Base-by-base conservation (phyloP, 768 basidiomycete species). In the Calocybe gangraenosa region DNA sequence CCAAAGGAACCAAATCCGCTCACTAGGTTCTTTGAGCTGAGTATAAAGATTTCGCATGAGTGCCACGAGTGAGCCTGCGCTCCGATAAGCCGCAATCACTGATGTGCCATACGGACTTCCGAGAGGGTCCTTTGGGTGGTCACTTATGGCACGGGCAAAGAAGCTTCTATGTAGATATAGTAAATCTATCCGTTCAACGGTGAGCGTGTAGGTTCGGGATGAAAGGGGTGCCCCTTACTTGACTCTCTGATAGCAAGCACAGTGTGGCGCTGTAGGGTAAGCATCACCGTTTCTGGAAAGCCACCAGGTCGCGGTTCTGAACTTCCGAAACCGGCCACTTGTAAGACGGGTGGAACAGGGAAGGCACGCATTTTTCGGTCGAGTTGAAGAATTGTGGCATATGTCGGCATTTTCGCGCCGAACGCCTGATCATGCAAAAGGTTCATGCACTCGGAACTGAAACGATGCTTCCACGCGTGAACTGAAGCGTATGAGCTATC, bases 31-130 rank as follows among this genome's bases (percentile, higher is more conserved):
- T 55, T 79, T 78, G 38, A 84, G 63, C 52, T 84, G 82, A 9
- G 73, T 72, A 55, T 84, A 74, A 21, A 85, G 65, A 56, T 83
- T 84, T 37, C 81, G 73, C 78, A 85, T 81, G 55, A 84, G 65
- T 3, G 82, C 84, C 30, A 85, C 77, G 6, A 85, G 71, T 2
- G 82, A 83, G 25, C 83, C 81, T 7, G 84, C 82, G 51, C 82
- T 84, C 34, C 84, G 74, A 61, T 84, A 86, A 14, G 84, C 83
- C 36, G 84, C 82, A 51, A 84, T 81, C 15, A 86, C 84, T 3
- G 83, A 84, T 2, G 81, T 80, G 8, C 82, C 83, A 49, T 83
- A 84, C 11, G 81, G 79, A 56, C 82, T 84, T 9, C 82, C 82
- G 25, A 86, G 68, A 20, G 84, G 84, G 54, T 86, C 84, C 56